Evolutionary conservation across 345 rosid genomes (phyloP).

Genomic region (Mallotus nudiflorus): DNA sequence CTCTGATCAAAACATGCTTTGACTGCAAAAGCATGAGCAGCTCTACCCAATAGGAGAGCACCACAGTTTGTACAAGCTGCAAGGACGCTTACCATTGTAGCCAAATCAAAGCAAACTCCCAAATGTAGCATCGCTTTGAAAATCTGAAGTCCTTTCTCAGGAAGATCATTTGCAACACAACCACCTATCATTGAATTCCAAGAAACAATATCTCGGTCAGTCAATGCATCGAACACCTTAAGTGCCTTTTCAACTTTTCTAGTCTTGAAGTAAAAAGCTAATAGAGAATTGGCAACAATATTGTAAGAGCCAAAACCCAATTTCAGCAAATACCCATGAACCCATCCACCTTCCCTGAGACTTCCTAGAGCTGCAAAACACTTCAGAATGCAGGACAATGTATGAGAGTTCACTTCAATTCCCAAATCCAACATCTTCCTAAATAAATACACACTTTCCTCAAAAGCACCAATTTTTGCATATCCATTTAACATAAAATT

Average conservation of each 20-base stretch:
- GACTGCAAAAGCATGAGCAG: conserved; percentile 51
- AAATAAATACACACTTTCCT: conserved; percentile 44
- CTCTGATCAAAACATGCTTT: conserved; percentile 40
- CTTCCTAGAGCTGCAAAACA: conserved; percentile 46
- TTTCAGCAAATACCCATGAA: conserved; percentile 55
- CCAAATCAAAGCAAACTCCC: conserved; percentile 49
- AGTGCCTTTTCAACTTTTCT: conserved; percentile 30
- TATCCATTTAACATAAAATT: conserved; percentile 57
- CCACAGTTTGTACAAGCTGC: conserved; percentile 49
- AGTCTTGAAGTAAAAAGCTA: conserved; percentile 50
- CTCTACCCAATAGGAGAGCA: conserved; percentile 39
- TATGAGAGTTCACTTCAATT: conserved; percentile 43
- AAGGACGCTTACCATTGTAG: conserved; percentile 49
- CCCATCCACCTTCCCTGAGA: conserved; percentile 50
- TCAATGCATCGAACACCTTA: conserved; percentile 66
- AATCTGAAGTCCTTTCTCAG: conserved; percentile 41
- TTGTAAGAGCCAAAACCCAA: conserved; percentile 43
- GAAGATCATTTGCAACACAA: conserved; percentile 39
- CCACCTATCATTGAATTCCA: conserved; percentile 76
- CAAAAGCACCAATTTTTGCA: conserved; percentile 48
- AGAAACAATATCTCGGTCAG: conserved; percentile 56
- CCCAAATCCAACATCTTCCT: conserved; percentile 50
- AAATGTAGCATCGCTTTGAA: conserved; percentile 43
- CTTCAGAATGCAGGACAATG: conserved; percentile 61
- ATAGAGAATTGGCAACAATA: conserved; percentile 51